Base-by-base conservation (phyloP, 768 basidiomycete species). In the Xerocomus spinulosus region DNA sequence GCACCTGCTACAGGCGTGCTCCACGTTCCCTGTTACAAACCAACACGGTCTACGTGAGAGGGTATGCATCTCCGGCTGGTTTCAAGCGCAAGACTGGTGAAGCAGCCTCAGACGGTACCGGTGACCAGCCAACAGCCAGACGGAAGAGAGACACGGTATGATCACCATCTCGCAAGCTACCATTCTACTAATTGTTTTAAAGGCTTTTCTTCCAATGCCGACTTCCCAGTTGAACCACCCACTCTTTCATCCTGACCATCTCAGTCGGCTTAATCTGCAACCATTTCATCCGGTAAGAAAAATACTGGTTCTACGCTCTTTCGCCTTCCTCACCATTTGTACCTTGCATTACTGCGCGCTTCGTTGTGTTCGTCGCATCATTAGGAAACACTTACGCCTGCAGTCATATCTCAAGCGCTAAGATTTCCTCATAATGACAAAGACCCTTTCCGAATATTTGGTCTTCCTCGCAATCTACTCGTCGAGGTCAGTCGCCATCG, bases 401-500 rank as follows among this genome's bases (percentile, higher is more conserved):
- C 62, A 5, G 67, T 71, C 37, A 56, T 75, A n/a, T 77, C 76
- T 5, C 67, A 73, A 50, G 73, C 76, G 3, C 66, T 76, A 43
- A 68, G 68, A 28, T 82, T 82, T 52, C 54, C 70, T 1, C 58
- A 68, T 4, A 58, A 70, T 1, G 73, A 74, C 21, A 72, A 74
- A 30, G 74, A 76, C 50, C 75, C 81, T 0, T 66, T 83, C n/a
- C 70, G 75, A 25, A 72, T 76, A 45, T 91, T 82, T 61, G 91
- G 91, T 35, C 63, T 90, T 14, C 89, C 91, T 0, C 79, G 77
- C 52, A 80, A 78, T 48, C 57, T 89, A 49, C 68, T 83, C 25
- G 68, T 88, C 43, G 91, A 92, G 72, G 89, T 89, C 35, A 18
- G 77, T 67, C 7, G 3, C 28, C 38, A n/a, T 42, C n/a, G 9